Evolutionary conservation across 345 rosid genomes (phyloP).

Genomic region (Schrenkiella parvula): DNA sequence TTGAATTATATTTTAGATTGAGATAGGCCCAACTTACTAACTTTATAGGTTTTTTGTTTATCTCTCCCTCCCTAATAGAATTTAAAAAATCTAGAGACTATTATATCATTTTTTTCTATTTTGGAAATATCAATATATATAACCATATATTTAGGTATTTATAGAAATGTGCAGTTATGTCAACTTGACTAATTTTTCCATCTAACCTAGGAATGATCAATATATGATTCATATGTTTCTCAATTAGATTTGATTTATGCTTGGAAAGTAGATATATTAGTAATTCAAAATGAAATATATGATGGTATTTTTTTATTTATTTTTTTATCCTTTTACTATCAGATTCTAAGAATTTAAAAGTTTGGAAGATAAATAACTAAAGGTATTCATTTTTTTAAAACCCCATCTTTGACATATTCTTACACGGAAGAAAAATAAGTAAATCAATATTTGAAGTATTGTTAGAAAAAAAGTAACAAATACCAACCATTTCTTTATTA

Average conservation of each 20-base stretch:
- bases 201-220: background rate
- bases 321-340: background rate
- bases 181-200: slow-evolving; percentile 6
- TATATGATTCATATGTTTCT: background rate
- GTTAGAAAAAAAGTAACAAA: background rate
- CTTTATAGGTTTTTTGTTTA: slow-evolving; percentile 27
- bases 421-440: background rate
- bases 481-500: background rate
- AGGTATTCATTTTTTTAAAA: background rate
- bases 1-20: slow-evolving; percentile 17
- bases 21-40: slow-evolving; percentile 34
- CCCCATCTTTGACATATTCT: background rate
- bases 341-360: background rate
- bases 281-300: background rate
- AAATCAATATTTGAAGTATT: background rate
- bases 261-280: background rate
- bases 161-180: background rate
- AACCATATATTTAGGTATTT: background rate
- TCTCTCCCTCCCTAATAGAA: background rate
- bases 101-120: background rate
- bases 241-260: background rate
- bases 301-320: background rate
- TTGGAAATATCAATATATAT: slow-evolving; percentile 5
- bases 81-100: background rate
- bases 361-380: background rate